Evolutionary conservation across 164 flowering plant species (phyloP), one percentile per base, ranked within the genome.

Genomic region (Tetrastigma voinierianum): DNA sequence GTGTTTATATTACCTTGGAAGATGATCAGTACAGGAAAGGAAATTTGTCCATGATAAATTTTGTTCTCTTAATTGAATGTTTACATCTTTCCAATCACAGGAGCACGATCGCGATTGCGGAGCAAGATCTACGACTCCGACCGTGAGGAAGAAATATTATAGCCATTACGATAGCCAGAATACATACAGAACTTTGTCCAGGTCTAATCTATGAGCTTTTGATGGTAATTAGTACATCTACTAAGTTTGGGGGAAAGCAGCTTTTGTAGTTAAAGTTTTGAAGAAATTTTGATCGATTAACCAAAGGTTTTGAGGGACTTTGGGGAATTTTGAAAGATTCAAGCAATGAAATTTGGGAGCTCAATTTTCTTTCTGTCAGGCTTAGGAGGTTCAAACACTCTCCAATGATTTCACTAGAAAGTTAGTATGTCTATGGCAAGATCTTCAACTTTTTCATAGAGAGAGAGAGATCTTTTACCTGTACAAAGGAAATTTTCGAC

Each of bases 21-120:
- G 76, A 63, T 79, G 77, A 51, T 65, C 60, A 16, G 66, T 78
- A 59, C 58, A 52, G 3, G 86, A 80, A 46, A 93, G 87, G 75
- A 95, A 95, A 66, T 80, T 75, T 46, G 71, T 80, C 99, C 98
- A 96, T 55, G 92, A 77, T 56, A 86, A 48, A 60, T 96, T 98
- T 58, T 87, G 85, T 46, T 81, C 80, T 77, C 98, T 82, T 67
- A 96, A 57, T 57, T 77, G 74, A 49, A 88, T 60, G 24, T 71
- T 80, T 44, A 88, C 61, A 60, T 85, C 82, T 52, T 80, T 65
- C 96, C 98, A 71, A 18, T 74, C 13, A 79, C 90, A 46, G 98
- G 54, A 93, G 70, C 63, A 93, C 98, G 61, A 96, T 80, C 57
- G 76, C 91, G 77, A 80, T 86, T 46, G 47, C 16, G 90, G 71